Percentiles rank a stretch among this genome's conserved stretches.
Evolutionary conservation across 1,284 basidiomycete species (phyloP).

Genomic region (Boletus subluridellus): DNA sequence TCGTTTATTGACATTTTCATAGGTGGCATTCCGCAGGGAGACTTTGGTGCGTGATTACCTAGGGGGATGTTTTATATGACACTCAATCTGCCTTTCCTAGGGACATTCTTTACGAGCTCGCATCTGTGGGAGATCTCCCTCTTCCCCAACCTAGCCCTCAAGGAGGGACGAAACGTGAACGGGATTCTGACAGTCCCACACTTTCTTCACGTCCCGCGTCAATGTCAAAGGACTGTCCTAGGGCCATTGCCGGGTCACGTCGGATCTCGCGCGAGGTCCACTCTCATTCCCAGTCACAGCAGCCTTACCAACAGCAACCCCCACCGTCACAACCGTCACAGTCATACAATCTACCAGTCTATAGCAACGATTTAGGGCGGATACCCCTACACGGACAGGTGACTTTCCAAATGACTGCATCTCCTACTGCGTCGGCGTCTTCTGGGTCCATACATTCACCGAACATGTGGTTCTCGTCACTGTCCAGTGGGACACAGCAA

Average conservation of each 20-base stretch:
- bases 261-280: conserved; percentile 30
- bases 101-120: conserved; percentile 67
- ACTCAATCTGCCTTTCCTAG: conserved; percentile 30
- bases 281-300: conserved; percentile 8
- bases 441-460: conserved; percentile 12
- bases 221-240: conserved; percentile 13
- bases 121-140: conserved; percentile 62
- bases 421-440: not conserved
- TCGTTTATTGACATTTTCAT: not conserved
- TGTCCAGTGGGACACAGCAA: conserved; percentile 1
- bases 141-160: conserved; percentile 51
- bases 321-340: not conserved
- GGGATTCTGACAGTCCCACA: conserved; percentile 47
- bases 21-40: conserved; percentile 32
- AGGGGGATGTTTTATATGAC: not conserved
- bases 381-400: conserved; percentile 49
- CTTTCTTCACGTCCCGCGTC: conserved; percentile 1
- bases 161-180: conserved; percentile 55
- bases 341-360: conserved; percentile 45
- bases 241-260: conserved; percentile 35
- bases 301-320: conserved; percentile 6
- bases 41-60: conserved; percentile 25
- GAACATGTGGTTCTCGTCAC: conserved; percentile 23
- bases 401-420: conserved; percentile 12
- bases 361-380: conserved; percentile 57